These are phyloP conservation scores for Cladophialophora bantiana DNA, from an alignment of 2,329 filamentous ascomycete genomes.

Conservation along the genomic window DNA sequence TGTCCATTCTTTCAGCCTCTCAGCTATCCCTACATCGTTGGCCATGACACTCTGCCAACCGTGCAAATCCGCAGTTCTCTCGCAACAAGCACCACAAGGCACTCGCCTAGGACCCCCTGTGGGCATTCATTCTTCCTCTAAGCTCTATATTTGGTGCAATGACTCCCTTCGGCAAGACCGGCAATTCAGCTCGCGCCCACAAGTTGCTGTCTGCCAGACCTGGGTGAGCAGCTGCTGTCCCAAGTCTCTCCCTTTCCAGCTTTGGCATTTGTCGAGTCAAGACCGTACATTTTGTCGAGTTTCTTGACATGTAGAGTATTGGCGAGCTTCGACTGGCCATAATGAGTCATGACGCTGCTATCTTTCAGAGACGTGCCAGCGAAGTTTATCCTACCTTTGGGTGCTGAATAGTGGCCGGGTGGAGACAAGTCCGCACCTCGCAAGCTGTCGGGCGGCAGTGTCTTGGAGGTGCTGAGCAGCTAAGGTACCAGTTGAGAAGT, in stretches of 20 bases:
- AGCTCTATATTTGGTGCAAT: slow-evolving; percentile 39
- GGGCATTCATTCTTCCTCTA: slow-evolving; percentile 19
- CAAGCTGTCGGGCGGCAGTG: slow-evolving; percentile 47
- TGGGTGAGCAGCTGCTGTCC: slow-evolving; percentile 55
- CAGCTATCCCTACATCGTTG: slow-evolving; percentile 45
- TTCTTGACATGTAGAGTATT: slow-evolving; percentile 56
- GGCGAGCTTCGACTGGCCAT: slow-evolving; percentile 59
- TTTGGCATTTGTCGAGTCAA: neutral
- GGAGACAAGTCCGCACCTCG: slow-evolving; percentile 54
- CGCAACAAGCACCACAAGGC: slow-evolving; percentile 53
- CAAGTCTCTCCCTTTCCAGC: slow-evolving; percentile 49
- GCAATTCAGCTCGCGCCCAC: slow-evolving; percentile 39
- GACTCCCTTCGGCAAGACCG: slow-evolving; percentile 24
- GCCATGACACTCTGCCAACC: slow-evolving; percentile 45
- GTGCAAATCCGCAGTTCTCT: slow-evolving; percentile 46
- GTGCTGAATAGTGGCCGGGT: slow-evolving; percentile 37
- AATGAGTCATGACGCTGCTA: slow-evolving; percentile 48
- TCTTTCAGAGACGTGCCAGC: slow-evolving; percentile 41
- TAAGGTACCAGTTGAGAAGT: slow-evolving; percentile 35
- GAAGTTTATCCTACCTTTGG: slow-evolving; percentile 46
- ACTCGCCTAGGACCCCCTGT: slow-evolving; percentile 49
- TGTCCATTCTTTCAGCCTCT: slow-evolving; percentile 54
- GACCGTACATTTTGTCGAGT: slow-evolving; percentile 50
- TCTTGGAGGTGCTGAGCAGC: slow-evolving; percentile 28
- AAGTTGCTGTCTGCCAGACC: slow-evolving; percentile 57